These are phyloP conservation scores for Microdochium bolleyi DNA, from an alignment of 2,329 filamentous ascomycete species.

Conservation along the genomic window DNA sequence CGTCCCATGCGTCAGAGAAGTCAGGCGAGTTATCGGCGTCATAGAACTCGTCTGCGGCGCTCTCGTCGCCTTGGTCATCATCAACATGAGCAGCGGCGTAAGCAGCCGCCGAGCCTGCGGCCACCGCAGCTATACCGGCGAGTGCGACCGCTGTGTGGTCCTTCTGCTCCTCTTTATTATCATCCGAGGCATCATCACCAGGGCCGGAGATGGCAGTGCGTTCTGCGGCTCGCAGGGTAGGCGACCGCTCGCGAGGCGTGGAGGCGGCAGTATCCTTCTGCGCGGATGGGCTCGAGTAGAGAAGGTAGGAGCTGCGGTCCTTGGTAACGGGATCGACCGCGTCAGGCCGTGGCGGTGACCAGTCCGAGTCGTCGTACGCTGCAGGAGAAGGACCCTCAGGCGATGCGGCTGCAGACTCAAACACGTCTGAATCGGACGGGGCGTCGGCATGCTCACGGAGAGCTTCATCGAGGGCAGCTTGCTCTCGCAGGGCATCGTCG, in stretches of 20 bases:
- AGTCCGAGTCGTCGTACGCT: constrained; percentile 8
- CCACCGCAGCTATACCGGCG: background rate
- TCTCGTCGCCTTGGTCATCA: background rate
- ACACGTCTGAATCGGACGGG: constrained; percentile 3
- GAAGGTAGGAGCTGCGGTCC: constrained; percentile 32
- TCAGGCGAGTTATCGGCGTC: background rate
- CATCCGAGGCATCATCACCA: background rate
- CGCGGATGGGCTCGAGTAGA: constrained; percentile 28
- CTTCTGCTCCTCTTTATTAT: background rate
- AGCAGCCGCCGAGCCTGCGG: constrained; percentile 5
- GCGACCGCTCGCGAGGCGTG: constrained; percentile 10
- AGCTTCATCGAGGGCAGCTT: background rate
- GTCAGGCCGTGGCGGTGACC: constrained; percentile 19
- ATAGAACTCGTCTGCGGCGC: constrained; percentile 1
- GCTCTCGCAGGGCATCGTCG: constrained; percentile 6
- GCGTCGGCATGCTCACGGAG: constrained; percentile 32
- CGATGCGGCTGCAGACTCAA: constrained; percentile 1
- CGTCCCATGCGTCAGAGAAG: background rate
- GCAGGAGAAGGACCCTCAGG: constrained; percentile 6
- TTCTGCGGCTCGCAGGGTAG: background rate
- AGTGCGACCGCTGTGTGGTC: background rate
- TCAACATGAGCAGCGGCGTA: constrained; percentile 10
- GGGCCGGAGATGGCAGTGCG: background rate
- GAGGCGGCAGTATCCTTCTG: constrained; percentile 16
- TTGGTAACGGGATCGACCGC: constrained; percentile 31